phyloP scores from a whole-genome alignment of 176 grass and related monocot species.

The Saccharum spontaneum region DNA sequence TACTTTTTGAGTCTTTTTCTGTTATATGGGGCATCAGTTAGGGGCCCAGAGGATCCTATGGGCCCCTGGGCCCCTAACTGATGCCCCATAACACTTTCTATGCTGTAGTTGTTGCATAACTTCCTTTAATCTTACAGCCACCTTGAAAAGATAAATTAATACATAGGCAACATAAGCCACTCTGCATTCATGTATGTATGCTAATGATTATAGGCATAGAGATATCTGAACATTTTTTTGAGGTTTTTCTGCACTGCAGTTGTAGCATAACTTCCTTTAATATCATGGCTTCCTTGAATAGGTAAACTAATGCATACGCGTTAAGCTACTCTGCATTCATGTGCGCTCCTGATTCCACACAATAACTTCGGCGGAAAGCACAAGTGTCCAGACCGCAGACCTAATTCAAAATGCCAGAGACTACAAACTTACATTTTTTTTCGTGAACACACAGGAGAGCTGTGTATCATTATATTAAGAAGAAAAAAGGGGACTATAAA shows the following conservation, averaged over 20 bases:
- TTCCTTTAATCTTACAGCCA: not conserved
- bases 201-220: not conserved
- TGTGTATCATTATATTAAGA: not conserved
- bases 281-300: not conserved
- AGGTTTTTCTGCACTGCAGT: conserved; percentile 12
- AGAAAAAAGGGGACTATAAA: not conserved
- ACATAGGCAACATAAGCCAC: not conserved
- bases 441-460: not conserved
- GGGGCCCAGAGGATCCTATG: too few relatives aligned
- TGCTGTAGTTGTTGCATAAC: not conserved
- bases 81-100: not conserved
- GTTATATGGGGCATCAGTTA: too few relatives aligned
- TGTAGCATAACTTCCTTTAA: not conserved
- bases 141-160: not conserved
- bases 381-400: not conserved
- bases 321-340: not conserved
- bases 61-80: too few relatives aligned
- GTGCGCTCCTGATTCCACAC: not conserved
- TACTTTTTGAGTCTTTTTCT: not conserved
- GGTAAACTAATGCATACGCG: not conserved
- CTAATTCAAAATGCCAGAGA: not conserved
- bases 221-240: not conserved
- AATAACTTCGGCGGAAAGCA: conserved; percentile 13
- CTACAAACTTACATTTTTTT: not conserved
- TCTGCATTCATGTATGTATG: not conserved